These are phyloP conservation scores for Tricholoma bakamatsutake DNA, from an alignment of 768 basidiomycete genomes.

Conservation along the genomic window DNA sequence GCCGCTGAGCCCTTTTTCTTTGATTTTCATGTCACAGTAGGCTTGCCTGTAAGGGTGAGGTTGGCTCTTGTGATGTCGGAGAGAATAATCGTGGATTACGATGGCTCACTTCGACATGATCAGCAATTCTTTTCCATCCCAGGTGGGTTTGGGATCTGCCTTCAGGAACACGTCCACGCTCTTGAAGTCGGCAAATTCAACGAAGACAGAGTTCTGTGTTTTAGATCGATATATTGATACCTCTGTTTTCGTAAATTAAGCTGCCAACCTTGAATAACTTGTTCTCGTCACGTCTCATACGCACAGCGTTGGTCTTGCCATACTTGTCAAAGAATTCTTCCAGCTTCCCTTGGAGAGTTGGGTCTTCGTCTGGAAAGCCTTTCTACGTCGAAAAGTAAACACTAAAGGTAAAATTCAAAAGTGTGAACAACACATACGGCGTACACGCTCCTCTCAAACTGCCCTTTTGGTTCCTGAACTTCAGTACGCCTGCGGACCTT, in stretches of 20 bases:
- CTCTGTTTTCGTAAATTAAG: neutral
- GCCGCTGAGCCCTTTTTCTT: conserved; percentile 84
- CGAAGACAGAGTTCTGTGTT: conserved; percentile 85
- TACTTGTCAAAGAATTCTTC: conserved; percentile 79
- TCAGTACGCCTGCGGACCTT: conserved; percentile 74
- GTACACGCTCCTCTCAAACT: conserved; percentile 82
- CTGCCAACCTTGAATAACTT: conserved; percentile 79
- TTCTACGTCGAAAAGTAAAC: conserved; percentile 47
- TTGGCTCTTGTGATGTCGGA: neutral
- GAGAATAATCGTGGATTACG: neutral
- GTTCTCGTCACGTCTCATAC: conserved; percentile 80
- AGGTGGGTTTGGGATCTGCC: conserved; percentile 77
- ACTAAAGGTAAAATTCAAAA: neutral
- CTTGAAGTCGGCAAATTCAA: conserved; percentile 73
- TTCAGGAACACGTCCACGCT: conserved; percentile 71
- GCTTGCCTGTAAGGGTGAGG: conserved; percentile 45
- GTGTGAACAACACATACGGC: conserved; percentile 53
- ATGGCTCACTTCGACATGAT: conserved; percentile 80
- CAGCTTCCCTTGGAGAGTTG: conserved; percentile 61
- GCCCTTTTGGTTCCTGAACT: conserved; percentile 69
- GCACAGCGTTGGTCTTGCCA: conserved; percentile 73
- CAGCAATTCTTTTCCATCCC: conserved; percentile 67
- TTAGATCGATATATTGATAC: neutral
- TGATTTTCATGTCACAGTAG: conserved; percentile 95
- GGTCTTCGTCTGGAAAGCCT: conserved; percentile 71